These are phyloP conservation scores for Trifolium repens DNA, from an alignment of 306 rosid species.

Conservation along the genomic window DNA sequence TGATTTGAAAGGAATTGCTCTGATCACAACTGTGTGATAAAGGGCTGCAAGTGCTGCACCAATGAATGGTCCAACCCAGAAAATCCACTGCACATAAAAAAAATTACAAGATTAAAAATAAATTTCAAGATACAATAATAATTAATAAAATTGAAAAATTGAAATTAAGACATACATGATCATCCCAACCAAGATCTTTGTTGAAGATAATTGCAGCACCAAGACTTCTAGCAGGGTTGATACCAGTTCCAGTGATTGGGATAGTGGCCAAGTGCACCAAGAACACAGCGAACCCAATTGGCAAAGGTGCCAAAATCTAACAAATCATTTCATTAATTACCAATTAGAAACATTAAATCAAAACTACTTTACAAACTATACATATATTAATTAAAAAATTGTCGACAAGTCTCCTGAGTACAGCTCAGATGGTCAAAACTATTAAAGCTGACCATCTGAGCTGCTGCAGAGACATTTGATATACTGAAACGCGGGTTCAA, in stretches of 20 bases:
- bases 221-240: slow-evolving; percentile 55
- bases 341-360: not conserved
- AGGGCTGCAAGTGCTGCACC: slow-evolving; percentile 60
- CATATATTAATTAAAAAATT: no score
- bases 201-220: slow-evolving; percentile 56
- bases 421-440: no score
- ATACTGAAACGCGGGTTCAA: no score
- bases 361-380: not conserved
- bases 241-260: slow-evolving; percentile 58
- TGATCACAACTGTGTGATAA: slow-evolving; percentile 57
- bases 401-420: no score
- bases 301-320: slow-evolving; percentile 90
- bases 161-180: slow-evolving; percentile 37
- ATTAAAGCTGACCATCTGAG: no score
- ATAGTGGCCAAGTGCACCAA: slow-evolving; percentile 63
- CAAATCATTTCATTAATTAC: slow-evolving; percentile 3
- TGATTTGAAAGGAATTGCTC: slow-evolving; percentile 59
- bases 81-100: slow-evolving; percentile 48
- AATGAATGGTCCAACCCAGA: slow-evolving; percentile 60
- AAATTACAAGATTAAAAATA: not conserved
- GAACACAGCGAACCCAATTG: slow-evolving; percentile 79
- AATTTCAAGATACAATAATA: not conserved
- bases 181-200: slow-evolving; percentile 55
- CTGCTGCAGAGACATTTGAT: no score
- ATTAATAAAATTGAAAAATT: not conserved